These are phyloP conservation scores for Chenopodium berlandieri DNA, from an alignment of 148 eudicot genomes.

Conservation along the genomic window DNA sequence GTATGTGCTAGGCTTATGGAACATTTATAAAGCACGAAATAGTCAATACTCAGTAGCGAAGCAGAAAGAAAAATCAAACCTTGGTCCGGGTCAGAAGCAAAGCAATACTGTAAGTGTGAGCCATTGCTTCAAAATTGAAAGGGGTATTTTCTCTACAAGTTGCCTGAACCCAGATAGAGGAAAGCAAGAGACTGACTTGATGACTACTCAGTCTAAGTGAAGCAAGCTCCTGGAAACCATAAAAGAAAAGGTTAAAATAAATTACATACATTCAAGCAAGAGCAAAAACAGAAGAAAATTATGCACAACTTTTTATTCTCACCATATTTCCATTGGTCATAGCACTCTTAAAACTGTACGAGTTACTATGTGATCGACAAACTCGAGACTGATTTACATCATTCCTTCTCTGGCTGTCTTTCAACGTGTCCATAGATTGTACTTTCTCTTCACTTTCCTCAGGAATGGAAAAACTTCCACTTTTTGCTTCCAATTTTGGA, in stretches of 20 bases:
- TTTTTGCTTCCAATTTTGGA: slow-evolving; percentile 22
- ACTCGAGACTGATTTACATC: slow-evolving; percentile 32
- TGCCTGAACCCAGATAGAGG: slow-evolving; percentile 89
- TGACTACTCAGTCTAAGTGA: slow-evolving; percentile 80
- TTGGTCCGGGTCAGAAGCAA: slow-evolving; percentile 64
- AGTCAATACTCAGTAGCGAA: background rate
- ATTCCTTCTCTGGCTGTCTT: slow-evolving; percentile 29
- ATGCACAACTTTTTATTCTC: slow-evolving; percentile 21
- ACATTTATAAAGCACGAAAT: background rate
- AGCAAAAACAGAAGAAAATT: background rate
- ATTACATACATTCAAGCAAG: background rate
- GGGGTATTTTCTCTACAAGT: slow-evolving; percentile 60
- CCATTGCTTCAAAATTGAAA: slow-evolving; percentile 76
- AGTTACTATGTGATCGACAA: slow-evolving; percentile 31
- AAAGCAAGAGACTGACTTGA: slow-evolving; percentile 83
- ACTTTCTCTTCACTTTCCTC: slow-evolving; percentile 38
- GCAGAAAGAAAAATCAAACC: slow-evolving; percentile 36
- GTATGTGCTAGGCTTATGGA: background rate
- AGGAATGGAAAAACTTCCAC: slow-evolving; percentile 38
- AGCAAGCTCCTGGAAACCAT: slow-evolving; percentile 47
- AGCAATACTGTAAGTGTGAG: slow-evolving; percentile 68
- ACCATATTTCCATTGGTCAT: slow-evolving; percentile 56
- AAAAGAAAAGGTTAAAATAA: slow-evolving; percentile 1
- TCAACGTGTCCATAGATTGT: slow-evolving; percentile 21
- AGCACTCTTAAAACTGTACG: slow-evolving; percentile 54